Evolutionary conservation across 371 early-diverging fungal genomes (phyloP), one percentile per base, ranked within the genome.

Genomic region (Basidiobolus meristosporus): DNA sequence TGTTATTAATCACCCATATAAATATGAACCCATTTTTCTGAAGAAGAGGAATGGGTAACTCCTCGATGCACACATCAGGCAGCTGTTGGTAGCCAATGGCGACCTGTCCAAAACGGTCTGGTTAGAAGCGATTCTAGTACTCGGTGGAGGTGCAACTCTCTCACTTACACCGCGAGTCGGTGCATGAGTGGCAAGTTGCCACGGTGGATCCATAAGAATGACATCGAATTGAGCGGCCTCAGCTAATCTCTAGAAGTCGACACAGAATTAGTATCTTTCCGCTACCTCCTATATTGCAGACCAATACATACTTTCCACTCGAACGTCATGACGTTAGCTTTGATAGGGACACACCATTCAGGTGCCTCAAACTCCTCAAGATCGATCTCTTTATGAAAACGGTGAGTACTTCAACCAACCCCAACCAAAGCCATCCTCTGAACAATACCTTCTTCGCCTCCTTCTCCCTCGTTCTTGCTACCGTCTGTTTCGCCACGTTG

Each of bases 1-100:
- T 91, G 70, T 82, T 84, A 57, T 91, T 91, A 57, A 91, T 90
- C 18, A 90, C 90, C 92, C 92, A 91, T 36, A 91, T 84, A 51
- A 91, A 91, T 7, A 90, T 64, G 50, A 90, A 88, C 12, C 92
- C 92, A 42, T 83, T 77, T 22, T 63, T 62, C 47, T 83, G 84
- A 35, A 91, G 69, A 46, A 73, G 65, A 6, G 70, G 74, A 35
- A 91, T 82, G 11, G 92, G 92, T 10, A 91, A 60, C n/a, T 77
- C 74, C 45, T 87, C 89, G 39, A 91, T 90, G 46, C 80, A 77
- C 14, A 75, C 60, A 62, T 91, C 92, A 3, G 90, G 89, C 6
- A 91, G 68, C 60, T 89, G 90, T 56, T 88, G 87, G 60, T 91
- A 91, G 0, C 80, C 85, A 46, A 91, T 87, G 26, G 90, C 89